Base-by-base conservation (phyloP, 192 early-diverging fungal genomes). In the Podila verticillata region DNA sequence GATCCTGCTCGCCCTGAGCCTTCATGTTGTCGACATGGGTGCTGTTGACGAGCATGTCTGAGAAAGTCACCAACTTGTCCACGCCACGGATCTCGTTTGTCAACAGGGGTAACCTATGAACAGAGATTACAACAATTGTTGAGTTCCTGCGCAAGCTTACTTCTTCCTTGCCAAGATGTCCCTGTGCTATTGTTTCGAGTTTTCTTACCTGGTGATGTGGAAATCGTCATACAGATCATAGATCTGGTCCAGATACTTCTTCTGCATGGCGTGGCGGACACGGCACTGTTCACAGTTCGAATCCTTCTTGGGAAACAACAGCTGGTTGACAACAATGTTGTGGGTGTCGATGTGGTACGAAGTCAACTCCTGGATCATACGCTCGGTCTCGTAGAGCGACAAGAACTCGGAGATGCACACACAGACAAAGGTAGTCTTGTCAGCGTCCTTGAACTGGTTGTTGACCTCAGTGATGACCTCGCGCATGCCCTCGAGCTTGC, bases 171-270 rank as follows among this genome's bases (percentile, higher is more conserved):
- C 0, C 30, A 28, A 2, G 56, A 20, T 20, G 5, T 6, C 17
- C 17, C 7, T 17, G 30, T 30, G 22, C 48, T 48, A 4, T 8
- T 20, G 19, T 9, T 61, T 19, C 30, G 12, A 51, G 7, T 48
- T 54, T 67, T 32, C 9, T 29, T 72, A 73, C 71, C 74, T 80
- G 64, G 70, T 72, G 61, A 99, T 89, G 73, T 99, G 96, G 88
- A 99, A 99, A 84, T 99, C 98, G 61, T 97, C 97, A 77, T 99
- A 99, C n/a, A 99, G 88, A 68, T 99, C 97, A 82, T 95, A 92
- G 66, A 99, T 99, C 86, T 99, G 97, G 65, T 97, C 94, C 48
- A 99, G 87, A 77, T 99, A 99, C 84, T 99, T 99, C 75, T 92
- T 92, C 84, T 99, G 98, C 97, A 99, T 99, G 73, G 96, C 97